Evolutionary conservation across 352 stramenopile genomes (phyloP), one percentile per base, ranked within the genome.

Genomic region (Globisporangium echinulatum): DNA sequence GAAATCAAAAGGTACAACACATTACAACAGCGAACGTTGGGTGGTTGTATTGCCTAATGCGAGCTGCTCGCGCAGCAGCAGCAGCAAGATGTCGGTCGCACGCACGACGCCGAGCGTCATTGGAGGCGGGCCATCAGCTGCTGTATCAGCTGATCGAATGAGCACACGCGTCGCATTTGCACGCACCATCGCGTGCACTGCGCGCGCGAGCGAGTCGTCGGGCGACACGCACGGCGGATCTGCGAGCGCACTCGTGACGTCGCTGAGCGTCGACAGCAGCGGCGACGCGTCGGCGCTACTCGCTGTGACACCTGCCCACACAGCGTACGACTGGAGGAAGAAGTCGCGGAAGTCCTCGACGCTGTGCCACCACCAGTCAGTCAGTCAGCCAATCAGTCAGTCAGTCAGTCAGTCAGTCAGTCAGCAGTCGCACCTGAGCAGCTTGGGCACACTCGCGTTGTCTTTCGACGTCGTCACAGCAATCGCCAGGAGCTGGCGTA

Each of bases 1-100:
- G 25, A 33, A 33, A 33, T 33, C 25, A 3, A 33, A 33, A 33
- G 25, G 25, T 33, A 33, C 25, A 33, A 33, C 25, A 33, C 25
- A 33, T 33, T 33, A 33, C 25, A 33, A 33, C 25, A 33, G 25
- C 25, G 25, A 33, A 33, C 25, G 25, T 33, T 33, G 25, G 1
- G 25, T 33, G 25, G 25, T 3, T 33, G 25, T 33, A 33, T 33
- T 33, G 25, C 25, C 25, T 33, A 33, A 33, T 33, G 25, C 25
- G 25, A 84, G 75, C 47, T 89, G 77, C 48, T 80, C 70, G 25
- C 68, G 69, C 43, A 89, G 62, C 15, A 89, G 67, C 50, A 90
- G 52, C 19, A 72, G 39, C 2, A 90, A 49, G 1, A 90, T 62
- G 44, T 88, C 78, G 5, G 68, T 72, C 37, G 78, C 74, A 4